phyloP scores from a whole-genome alignment of 257 asterid species.

The Buddleja alternifolia region DNA sequence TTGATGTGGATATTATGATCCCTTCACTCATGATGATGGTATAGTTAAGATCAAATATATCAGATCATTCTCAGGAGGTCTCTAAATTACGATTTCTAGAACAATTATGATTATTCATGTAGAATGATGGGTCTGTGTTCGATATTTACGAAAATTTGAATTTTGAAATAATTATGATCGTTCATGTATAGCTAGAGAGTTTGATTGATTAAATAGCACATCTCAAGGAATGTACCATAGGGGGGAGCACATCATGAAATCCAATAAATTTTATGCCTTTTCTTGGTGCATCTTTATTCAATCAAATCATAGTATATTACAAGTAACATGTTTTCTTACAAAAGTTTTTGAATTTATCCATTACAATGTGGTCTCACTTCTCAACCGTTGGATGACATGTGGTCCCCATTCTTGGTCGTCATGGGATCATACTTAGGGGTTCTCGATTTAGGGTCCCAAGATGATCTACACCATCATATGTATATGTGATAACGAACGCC shows the following conservation, averaged over 20 bases:
- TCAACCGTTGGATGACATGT: slow-evolving; percentile 29
- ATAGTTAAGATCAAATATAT: not conserved
- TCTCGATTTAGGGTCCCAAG: too few species aligned
- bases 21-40: not conserved
- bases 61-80: too few species aligned
- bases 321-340: slow-evolving; percentile 27
- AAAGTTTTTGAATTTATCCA: slow-evolving; percentile 37
- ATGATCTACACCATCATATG: too few species aligned
- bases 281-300: slow-evolving; percentile 25
- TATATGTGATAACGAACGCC: too few species aligned
- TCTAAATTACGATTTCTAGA: too few species aligned
- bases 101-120: too few species aligned
- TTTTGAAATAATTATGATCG: too few species aligned
- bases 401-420: slow-evolving; percentile 37
- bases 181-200: too few species aligned
- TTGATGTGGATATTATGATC: not conserved
- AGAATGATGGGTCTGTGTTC: too few species aligned
- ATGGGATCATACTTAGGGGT: too few species aligned
- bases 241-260: slow-evolving; percentile 28
- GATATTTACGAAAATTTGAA: too few species aligned
- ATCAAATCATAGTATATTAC: slow-evolving; percentile 23
- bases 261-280: not conserved
- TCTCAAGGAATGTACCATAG: slow-evolving; percentile 23
- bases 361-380: slow-evolving; percentile 27
- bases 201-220: slow-evolving; percentile 11